Conservation (phyloP, 768 basidiomycete species). For the Cystobasidium ongulense region DNA sequence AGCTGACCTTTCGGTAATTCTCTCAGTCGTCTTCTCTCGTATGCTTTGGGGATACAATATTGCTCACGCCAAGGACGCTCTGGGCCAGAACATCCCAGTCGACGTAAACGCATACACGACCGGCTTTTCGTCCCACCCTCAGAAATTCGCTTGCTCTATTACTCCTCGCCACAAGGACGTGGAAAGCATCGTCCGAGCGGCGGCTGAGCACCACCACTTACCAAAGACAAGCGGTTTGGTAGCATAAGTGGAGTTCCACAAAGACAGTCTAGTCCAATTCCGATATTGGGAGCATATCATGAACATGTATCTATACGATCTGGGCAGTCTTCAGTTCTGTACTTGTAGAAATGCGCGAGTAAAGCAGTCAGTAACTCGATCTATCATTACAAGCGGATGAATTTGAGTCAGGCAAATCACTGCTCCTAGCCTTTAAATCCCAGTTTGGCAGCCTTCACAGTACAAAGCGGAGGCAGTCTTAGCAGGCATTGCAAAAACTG, state of each 20-base stretch:
- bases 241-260: neutral
- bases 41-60: slow-evolving; percentile 32
- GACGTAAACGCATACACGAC: slow-evolving; percentile 33
- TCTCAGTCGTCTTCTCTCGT: slow-evolving; percentile 24
- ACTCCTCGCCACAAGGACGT: slow-evolving; percentile 15
- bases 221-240: slow-evolving; percentile 17
- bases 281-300: too few relatives aligned
- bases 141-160: slow-evolving; percentile 23
- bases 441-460: too few relatives aligned
- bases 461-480: too few relatives aligned
- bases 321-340: too few relatives aligned
- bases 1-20: neutral
- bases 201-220: slow-evolving; percentile 21
- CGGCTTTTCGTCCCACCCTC: slow-evolving; percentile 29
- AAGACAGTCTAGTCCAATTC: too few relatives aligned
- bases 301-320: too few relatives aligned
- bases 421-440: too few relatives aligned
- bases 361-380: too few relatives aligned
- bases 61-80: slow-evolving; percentile 29
- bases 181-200: neutral
- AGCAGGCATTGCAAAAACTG: too few relatives aligned
- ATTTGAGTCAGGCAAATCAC: too few relatives aligned
- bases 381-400: too few relatives aligned
- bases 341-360: too few relatives aligned
- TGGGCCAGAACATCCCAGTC: slow-evolving; percentile 32